Conservation (phyloP, 139 green algal genomes). For the Chlorella sorokiniana region DNA sequence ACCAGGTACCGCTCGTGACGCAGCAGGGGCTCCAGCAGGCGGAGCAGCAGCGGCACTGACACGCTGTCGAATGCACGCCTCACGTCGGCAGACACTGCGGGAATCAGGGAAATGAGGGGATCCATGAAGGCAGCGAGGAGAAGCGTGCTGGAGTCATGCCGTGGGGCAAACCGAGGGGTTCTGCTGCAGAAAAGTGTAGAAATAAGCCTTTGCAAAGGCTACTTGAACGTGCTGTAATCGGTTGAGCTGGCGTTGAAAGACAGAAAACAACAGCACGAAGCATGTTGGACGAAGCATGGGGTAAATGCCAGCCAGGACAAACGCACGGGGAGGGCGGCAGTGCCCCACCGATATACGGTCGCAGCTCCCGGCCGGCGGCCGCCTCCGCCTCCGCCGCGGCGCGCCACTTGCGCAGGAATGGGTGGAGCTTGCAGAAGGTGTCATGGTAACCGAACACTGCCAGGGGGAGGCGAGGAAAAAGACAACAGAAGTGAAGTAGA, state of each 20-base stretch:
- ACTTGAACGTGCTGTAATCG: too few relatives aligned
- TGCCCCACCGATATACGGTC: not conserved
- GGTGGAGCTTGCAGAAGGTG: conserved; percentile 53
- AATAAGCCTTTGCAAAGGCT: too few relatives aligned
- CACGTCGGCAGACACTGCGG: conserved; percentile 54
- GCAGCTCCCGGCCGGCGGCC: not conserved
- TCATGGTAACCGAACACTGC: conserved; percentile 83
- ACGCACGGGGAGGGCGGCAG: too few relatives aligned
- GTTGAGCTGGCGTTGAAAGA: too few relatives aligned
- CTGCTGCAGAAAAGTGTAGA: too few relatives aligned
- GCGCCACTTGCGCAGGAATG: conserved; percentile 63
- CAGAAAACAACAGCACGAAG: too few relatives aligned
- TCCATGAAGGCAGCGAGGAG: not conserved
- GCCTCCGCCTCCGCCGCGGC: conserved; percentile 21
- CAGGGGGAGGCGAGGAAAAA: not conserved
- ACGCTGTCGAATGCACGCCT: conserved; percentile 83
- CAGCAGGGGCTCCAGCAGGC: conserved; percentile 61
- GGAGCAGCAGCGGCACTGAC: conserved; percentile 52
- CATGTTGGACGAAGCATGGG: too few relatives aligned
- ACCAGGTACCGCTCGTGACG: conserved; percentile 56
- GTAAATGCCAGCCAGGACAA: too few relatives aligned
- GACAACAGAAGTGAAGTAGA: not conserved
- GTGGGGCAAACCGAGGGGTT: too few relatives aligned
- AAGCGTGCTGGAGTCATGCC: too few relatives aligned
- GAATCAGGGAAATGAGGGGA: not conserved